Evolutionary conservation across 2,329 filamentous ascomycete genomes (phyloP).

Genomic region (Clonostachys sp.): DNA sequence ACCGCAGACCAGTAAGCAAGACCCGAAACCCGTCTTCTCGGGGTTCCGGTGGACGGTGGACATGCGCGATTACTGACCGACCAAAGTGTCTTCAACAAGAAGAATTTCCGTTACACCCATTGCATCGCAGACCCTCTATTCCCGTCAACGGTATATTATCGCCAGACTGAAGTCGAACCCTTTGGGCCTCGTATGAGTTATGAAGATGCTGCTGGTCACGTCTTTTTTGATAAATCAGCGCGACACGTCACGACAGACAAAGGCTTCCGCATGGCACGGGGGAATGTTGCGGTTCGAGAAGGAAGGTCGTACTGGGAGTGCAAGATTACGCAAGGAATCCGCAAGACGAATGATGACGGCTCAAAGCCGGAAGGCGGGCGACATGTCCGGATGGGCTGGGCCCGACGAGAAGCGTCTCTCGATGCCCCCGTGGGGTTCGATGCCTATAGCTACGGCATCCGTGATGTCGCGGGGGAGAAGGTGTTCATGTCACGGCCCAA

Average conservation of each 20-base stretch:
- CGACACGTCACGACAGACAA: constrained; percentile 83
- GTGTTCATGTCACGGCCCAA: constrained; percentile 93
- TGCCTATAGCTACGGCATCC: constrained; percentile 89
- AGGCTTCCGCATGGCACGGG: constrained; percentile 85
- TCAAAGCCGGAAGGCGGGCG: constrained; percentile 43
- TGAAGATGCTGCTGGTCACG: constrained; percentile 82
- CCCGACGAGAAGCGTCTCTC: constrained; percentile 72
- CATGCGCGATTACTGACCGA: not conserved
- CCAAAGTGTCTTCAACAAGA: constrained; percentile 56
- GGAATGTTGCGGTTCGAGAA: constrained; percentile 85
- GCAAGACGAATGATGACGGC: constrained; percentile 29
- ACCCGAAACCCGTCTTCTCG: not conserved
- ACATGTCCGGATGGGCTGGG: constrained; percentile 83
- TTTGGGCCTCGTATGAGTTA: constrained; percentile 84
- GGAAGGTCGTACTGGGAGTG: constrained; percentile 94
- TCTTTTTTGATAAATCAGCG: constrained; percentile 75
- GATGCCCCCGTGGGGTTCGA: constrained; percentile 85
- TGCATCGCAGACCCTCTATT: constrained; percentile 88
- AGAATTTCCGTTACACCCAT: constrained; percentile 81
- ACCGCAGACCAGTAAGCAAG: constrained; percentile 57
- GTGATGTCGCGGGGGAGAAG: constrained; percentile 85
- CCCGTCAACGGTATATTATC: constrained; percentile 82
- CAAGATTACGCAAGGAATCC: constrained; percentile 75
- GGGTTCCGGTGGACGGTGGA: not conserved
- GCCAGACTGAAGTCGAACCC: constrained; percentile 80